phyloP scores from a whole-genome alignment of 163 green algal species.

The Scenedesmus sp. region DNA sequence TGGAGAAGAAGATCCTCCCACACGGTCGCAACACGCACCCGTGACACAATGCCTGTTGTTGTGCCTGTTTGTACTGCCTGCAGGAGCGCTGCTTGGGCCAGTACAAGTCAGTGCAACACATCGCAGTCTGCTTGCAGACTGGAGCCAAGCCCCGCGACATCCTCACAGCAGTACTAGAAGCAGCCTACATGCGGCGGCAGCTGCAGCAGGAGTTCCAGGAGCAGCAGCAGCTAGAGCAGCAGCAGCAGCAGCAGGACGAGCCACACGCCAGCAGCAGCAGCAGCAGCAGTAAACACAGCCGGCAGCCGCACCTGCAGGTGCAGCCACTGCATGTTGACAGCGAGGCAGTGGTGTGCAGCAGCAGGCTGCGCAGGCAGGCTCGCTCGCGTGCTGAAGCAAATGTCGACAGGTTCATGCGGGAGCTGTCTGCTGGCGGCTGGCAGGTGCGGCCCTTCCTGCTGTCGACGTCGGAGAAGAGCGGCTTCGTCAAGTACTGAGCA shows the following conservation, averaged over 20 bases:
- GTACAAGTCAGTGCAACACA: conserved; percentile 34
- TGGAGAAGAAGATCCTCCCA: no score
- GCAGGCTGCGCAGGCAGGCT: neutral
- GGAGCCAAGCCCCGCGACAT: conserved; percentile 59
- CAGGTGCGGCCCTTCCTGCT: conserved; percentile 47
- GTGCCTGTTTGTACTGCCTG: conserved; percentile 1
- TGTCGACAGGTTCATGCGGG: conserved; percentile 30
- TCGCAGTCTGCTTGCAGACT: conserved; percentile 26
- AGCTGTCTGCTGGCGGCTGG: conserved; percentile 33
- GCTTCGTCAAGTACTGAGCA: conserved; percentile 40
- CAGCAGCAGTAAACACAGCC: neutral
- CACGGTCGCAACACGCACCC: no score
- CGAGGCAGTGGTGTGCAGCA: neutral
- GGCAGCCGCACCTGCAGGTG: neutral
- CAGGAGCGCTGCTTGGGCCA: conserved; percentile 17
- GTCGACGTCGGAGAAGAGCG: conserved; percentile 27
- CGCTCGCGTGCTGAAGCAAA: neutral
- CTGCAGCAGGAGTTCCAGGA: conserved; percentile 18
- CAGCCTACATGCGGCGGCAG: conserved; percentile 61
- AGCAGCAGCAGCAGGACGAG: neutral
- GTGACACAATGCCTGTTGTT: no score
- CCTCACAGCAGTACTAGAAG: conserved; percentile 71
- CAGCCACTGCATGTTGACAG: neutral
- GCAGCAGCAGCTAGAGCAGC: neutral
- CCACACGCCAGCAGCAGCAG: neutral